Evolutionary conservation across 2,329 filamentous ascomycete genomes (phyloP).

Genomic region (Purpureocillium lavendulum): DNA sequence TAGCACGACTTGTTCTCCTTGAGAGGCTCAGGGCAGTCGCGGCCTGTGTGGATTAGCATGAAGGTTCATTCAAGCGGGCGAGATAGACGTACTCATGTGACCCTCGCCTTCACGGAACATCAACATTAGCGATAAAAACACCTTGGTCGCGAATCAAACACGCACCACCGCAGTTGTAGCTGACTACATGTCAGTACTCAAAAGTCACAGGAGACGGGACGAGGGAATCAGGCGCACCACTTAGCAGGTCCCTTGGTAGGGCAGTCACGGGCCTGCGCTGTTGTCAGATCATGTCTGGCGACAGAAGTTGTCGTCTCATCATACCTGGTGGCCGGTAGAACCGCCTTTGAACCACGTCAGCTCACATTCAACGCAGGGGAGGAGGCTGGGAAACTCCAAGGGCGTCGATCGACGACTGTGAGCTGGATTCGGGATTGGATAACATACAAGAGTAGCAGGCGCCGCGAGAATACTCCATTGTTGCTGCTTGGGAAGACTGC

Average conservation of each 20-base stretch:
- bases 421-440: neutral
- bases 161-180: slow-evolving; percentile 74
- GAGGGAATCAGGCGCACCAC: slow-evolving; percentile 48
- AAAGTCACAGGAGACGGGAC: neutral
- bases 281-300: neutral
- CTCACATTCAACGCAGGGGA: neutral
- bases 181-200: slow-evolving; percentile 24
- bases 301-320: slow-evolving; percentile 13
- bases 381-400: neutral
- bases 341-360: slow-evolving; percentile 45
- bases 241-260: slow-evolving; percentile 76
- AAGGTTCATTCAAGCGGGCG: neutral
- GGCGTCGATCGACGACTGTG: neutral
- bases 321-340: slow-evolving; percentile 68
- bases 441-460: slow-evolving; percentile 45
- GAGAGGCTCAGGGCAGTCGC: slow-evolving; percentile 81
- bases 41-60: slow-evolving; percentile 43
- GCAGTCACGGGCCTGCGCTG: slow-evolving; percentile 69
- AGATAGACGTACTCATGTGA: slow-evolving; percentile 60
- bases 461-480: slow-evolving; percentile 38
- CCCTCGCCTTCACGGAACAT: slow-evolving; percentile 42
- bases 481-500: neutral
- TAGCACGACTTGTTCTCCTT: slow-evolving; percentile 80
- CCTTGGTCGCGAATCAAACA: neutral
- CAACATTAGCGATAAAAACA: slow-evolving; percentile 11